Evolutionary conservation across 2,329 filamentous ascomycete genomes (phyloP), one percentile per base, ranked within the genome.

Genomic region (Cladosporium phlei): DNA sequence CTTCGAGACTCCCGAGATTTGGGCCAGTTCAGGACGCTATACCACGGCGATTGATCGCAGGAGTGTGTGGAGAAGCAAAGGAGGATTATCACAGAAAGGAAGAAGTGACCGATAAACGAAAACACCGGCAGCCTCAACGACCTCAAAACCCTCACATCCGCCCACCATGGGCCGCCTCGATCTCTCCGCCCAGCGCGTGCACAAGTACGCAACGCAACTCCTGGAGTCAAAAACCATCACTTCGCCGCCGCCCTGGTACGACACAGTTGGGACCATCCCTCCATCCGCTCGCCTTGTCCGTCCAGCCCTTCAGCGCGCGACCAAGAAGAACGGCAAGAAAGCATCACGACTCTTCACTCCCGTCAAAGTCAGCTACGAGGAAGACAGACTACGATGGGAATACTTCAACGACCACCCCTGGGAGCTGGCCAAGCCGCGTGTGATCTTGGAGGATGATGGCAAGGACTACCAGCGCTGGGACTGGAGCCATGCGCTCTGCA

Each of bases 381-480:
- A 98, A 66, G 93, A 98, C 68, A 69, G 72, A 50, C 74, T 98
- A 60, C 83, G 93, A 53, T 75, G 70, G 56, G 80, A 83, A 21
- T 98, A 97, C 71, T 98, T 87, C 73, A 81, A 77, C 61, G 91
- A 98, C 66, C 93, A 98, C 65, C 93, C 93, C 4, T 98, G 93
- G 93, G 93, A 98, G 69, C 72, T 98, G 62, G 93, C 93, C 14
- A 78, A 91, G 52, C 93, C 93, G 46, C 78, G 88, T 56, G 76
- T 95, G 49, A 74, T 98, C 37, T 71, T 97, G 8, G 93, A 98
- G 69, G 74, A 82, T 56, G 85, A 91, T 60, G 93, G 93, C 44
- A 86, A 85, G 63, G 91, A 98, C 62, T 74, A 80, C 42, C 79
- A 84, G 64, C 74, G 70, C 46, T 82, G 81, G 59, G 81, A 96